Conservation (phyloP, 495 filamentous ascomycete species). For the Aspergillus hancockii region DNA sequence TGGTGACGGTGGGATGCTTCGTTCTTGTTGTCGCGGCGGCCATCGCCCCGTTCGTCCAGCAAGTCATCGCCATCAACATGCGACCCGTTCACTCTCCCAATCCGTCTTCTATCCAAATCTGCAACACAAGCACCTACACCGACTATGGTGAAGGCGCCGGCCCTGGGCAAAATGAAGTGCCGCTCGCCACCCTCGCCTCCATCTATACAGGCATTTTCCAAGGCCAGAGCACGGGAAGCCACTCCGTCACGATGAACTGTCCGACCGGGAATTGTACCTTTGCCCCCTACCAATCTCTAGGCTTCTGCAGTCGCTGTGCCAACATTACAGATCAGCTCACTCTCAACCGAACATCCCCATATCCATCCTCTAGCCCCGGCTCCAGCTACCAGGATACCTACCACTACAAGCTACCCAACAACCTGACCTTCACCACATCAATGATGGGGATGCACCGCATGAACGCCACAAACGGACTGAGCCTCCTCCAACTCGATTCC, state of each 20-base stretch:
- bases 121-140: slow-evolving; percentile 26
- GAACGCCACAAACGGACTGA: slow-evolving; percentile 21
- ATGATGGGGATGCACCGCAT: slow-evolving; percentile 22
- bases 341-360: slow-evolving; percentile 3
- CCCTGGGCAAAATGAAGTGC: slow-evolving; percentile 30
- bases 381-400: slow-evolving; percentile 16
- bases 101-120: slow-evolving; percentile 25
- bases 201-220: slow-evolving; percentile 41
- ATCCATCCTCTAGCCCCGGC: not conserved
- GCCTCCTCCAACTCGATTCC: slow-evolving; percentile 20
- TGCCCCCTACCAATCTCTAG: slow-evolving; percentile 43
- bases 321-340: slow-evolving; percentile 34
- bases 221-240: slow-evolving; percentile 20
- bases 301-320: slow-evolving; percentile 41
- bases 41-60: slow-evolving; percentile 48
- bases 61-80: slow-evolving; percentile 36
- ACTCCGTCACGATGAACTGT: slow-evolving; percentile 29
- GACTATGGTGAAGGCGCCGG: slow-evolving; percentile 32
- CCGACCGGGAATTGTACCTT: slow-evolving; percentile 49
- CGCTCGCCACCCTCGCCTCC: slow-evolving; percentile 34
- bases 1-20: slow-evolving; percentile 42
- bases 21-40: slow-evolving; percentile 40
- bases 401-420: slow-evolving; percentile 27
- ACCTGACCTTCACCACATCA: slow-evolving; percentile 20
- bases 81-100: slow-evolving; percentile 18